Percentiles rank a stretch among this genome's conserved stretches.
Evolutionary conservation across 208 protist genomes (phyloP).

Genomic region (Ichthyophonus hoferi): DNA sequence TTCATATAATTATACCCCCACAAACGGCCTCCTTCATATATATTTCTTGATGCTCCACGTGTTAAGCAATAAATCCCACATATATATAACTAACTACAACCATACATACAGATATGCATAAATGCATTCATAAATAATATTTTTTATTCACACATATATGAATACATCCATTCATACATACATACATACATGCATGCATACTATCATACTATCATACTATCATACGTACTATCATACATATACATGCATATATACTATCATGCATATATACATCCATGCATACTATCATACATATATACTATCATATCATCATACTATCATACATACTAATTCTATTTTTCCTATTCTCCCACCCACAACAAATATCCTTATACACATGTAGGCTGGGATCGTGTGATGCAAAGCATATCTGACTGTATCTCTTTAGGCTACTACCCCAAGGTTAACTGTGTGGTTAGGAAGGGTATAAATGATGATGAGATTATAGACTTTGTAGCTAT

Average conservation of each 20-base stretch:
- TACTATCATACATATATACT: neutral
- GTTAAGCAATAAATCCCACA: too few relatives aligned
- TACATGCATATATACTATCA: neutral
- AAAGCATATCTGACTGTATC: conserved; percentile 38
- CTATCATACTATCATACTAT: neutral
- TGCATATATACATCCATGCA: neutral
- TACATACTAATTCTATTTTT: too few relatives aligned
- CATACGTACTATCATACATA: neutral
- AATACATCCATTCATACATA: neutral
- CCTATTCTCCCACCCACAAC: too few relatives aligned
- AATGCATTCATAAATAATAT: too few relatives aligned
- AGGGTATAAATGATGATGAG: conserved; percentile 61
- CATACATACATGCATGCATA: neutral
- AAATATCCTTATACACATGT: neutral
- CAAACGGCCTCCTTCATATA: neutral
- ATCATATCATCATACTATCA: neutral
- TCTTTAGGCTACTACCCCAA: conserved; percentile 46
- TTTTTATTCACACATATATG: too few relatives aligned
- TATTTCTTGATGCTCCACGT: too few relatives aligned
- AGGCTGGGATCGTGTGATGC: conserved; percentile 42
- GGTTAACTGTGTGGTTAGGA: conserved; percentile 71
- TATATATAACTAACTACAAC: too few relatives aligned
- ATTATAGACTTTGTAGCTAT: conserved; percentile 60
- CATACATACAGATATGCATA: too few relatives aligned
- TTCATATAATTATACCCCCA: too few relatives aligned